Base-by-base conservation (phyloP, 106 monocot species). In the Dendrobium nobile region DNA sequence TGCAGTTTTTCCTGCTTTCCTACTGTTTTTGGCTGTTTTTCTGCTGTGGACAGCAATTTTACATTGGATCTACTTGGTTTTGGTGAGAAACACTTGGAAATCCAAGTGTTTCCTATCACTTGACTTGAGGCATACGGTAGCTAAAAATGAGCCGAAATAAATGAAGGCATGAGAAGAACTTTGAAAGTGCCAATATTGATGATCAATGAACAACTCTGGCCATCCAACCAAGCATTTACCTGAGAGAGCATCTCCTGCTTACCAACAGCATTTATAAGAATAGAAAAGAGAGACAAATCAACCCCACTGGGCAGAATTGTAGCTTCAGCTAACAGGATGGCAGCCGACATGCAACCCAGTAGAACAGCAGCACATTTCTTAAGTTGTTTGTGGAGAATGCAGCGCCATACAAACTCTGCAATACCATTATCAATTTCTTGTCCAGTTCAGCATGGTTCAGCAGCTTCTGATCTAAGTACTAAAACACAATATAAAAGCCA, bases 251-350 rank as follows among this genome's bases (percentile, higher is more conserved):
- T 82, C 84, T 98, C 97, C 70, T 89, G 92, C 48, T 91, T 89
- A 70, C 94, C 91, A 18, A 98, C 97, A 24, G 92, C 89, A 58
- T 94, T 94, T 75, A 98, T 89, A 84, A 98, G 92, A 85, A 94
- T 88, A 45, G 97, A 98, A 54, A 98, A 94, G 24, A 98, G 83
- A 37, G 97, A 98, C 26, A 98, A 85, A 85, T 98, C 92, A 82
- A 94, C 89, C 61, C 90, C 88, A 82, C 89, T 94, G 15, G 94
- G 97, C 75, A 98, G 86, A 13, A 98, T 72, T 58, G 97, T 98
- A 22, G 97, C 97, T 73, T 98, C 97, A 51, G 97, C 97, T 88
- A 98, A 85, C n/a, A 98, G 90, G 83, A 98, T 98, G 24, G 97
- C 97, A 82, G 72, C 91, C 55, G 97, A 98, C 82, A 98, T 98